A percentile compares a stretch with the other conserved stretches of the same genome.
Conservation (phyloP, 805 yeast species). For the Sugiyamaella qingdaonensis region DNA sequence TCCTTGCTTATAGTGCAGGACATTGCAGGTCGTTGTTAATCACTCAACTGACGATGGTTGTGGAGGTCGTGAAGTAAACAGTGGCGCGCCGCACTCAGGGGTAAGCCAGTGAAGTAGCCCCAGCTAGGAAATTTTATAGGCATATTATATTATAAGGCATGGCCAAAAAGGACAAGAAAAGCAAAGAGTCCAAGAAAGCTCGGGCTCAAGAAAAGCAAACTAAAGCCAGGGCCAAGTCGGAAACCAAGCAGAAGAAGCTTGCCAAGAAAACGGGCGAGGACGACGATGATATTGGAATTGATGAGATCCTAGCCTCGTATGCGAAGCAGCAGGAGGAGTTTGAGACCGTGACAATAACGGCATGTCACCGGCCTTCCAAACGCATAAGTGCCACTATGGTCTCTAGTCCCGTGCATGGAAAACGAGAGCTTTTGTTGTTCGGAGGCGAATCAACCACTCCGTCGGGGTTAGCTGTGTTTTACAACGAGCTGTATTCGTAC, state of each 20-base stretch:
- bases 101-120: background rate
- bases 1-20: background rate
- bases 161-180: slow-evolving; percentile 84
- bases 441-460: slow-evolving; percentile 76
- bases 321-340: slow-evolving; percentile 77
- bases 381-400: slow-evolving; percentile 74
- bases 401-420: slow-evolving; percentile 69
- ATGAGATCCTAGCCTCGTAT: slow-evolving; percentile 70
- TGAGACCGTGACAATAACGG: slow-evolving; percentile 62
- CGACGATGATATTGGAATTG: slow-evolving; percentile 83
- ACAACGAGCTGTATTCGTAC: slow-evolving; percentile 75
- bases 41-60: background rate
- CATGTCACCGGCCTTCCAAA: slow-evolving; percentile 56
- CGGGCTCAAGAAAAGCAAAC: slow-evolving; percentile 76
- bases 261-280: slow-evolving; percentile 75
- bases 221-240: slow-evolving; percentile 73
- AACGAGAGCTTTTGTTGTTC: slow-evolving; percentile 72
- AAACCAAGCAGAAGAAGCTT: slow-evolving; percentile 64
- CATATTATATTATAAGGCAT: slow-evolving; percentile 35
- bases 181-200: slow-evolving; percentile 88
- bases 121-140: background rate
- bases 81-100: slow-evolving; percentile 1
- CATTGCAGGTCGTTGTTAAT: background rate
- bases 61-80: background rate
- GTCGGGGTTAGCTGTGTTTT: slow-evolving; percentile 54